These are phyloP conservation scores for Candida peoriensis DNA, from an alignment of 805 yeast species.

Conservation along the genomic window DNA sequence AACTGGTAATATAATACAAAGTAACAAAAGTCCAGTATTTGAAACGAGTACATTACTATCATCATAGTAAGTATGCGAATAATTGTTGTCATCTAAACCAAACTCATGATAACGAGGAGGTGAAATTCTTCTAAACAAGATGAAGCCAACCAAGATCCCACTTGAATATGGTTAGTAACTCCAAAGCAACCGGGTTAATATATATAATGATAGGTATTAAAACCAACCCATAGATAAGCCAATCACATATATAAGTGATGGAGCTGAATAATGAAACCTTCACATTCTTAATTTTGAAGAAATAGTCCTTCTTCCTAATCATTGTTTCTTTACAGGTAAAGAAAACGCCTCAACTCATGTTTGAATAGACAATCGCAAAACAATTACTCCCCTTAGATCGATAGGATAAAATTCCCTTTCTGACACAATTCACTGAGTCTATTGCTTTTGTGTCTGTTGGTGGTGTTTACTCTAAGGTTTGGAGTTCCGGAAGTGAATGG, in stretches of 20 bases:
- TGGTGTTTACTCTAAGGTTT: too few species aligned
- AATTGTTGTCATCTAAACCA: conserved; percentile 27
- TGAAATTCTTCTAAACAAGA: conserved; percentile 28
- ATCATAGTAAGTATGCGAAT: conserved; percentile 31
- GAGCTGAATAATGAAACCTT: conserved; percentile 26
- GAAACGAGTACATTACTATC: conserved; percentile 30
- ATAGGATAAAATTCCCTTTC: too few species aligned
- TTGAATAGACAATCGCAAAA: too few species aligned
- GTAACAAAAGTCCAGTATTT: conserved; percentile 25
- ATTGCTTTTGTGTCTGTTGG: too few species aligned
- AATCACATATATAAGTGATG: conserved; percentile 28
- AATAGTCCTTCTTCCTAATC: conserved; percentile 16
- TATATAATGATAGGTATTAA: too few species aligned
- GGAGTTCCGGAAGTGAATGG: too few species aligned
- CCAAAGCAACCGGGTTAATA: too few species aligned
- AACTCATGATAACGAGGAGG: conserved; percentile 39
- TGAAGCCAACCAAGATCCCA: conserved; percentile 9
- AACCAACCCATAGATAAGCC: conserved; percentile 22
- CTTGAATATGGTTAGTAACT: conserved; percentile 18
- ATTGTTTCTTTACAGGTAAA: conserved; percentile 5
- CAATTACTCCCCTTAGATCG: too few species aligned
- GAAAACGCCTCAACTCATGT: too few species aligned
- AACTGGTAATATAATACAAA: conserved; percentile 30
- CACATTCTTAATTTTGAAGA: conserved; percentile 20
- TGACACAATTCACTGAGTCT: too few species aligned